These are phyloP conservation scores for Ogataea ganodermae DNA, from an alignment of 805 yeast species.

Conservation along the genomic window DNA sequence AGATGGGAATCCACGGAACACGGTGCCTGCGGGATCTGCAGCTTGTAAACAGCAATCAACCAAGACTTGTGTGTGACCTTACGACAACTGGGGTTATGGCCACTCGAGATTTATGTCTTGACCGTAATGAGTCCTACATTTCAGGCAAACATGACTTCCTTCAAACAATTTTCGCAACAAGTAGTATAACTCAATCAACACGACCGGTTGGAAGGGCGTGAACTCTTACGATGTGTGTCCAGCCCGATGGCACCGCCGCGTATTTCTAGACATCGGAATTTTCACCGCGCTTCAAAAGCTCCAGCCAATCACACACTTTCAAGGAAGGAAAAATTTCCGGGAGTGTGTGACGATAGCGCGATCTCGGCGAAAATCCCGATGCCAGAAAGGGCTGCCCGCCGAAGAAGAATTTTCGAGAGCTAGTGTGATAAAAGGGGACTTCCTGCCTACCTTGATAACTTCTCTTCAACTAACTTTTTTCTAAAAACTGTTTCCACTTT, in stretches of 20 bases:
- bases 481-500: neutral
- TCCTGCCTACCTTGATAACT: neutral
- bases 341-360: neutral
- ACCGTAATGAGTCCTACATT: no score
- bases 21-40: neutral
- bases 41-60: neutral
- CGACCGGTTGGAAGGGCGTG: no score
- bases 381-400: conserved; percentile 7
- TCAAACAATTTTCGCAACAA: no score
- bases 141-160: no score
- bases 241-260: neutral
- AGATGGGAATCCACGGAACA: neutral
- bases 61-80: neutral
- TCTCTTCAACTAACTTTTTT: neutral
- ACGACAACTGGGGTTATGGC: no score
- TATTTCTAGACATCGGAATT: conserved; percentile 2
- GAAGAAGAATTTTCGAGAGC: conserved; percentile 17
- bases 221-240: no score
- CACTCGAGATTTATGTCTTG: no score
- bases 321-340: conserved; percentile 7
- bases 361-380: conserved; percentile 20
- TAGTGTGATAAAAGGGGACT: neutral
- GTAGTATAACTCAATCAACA: no score
- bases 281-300: conserved; percentile 10
- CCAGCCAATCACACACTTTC: conserved; percentile 10